These are phyloP conservation scores for Fraxinus floribunda DNA, from an alignment of 305 asterid species.

Conservation along the genomic window DNA sequence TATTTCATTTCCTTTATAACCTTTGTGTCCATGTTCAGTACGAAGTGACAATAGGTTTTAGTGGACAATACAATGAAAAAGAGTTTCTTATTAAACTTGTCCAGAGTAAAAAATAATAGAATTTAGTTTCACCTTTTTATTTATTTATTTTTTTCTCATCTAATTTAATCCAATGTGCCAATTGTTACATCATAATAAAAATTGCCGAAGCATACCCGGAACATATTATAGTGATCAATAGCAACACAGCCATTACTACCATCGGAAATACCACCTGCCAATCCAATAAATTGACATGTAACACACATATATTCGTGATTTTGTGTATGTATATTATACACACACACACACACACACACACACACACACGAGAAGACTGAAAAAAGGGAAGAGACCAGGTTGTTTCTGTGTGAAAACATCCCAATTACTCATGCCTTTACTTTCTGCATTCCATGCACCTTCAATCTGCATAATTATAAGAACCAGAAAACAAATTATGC, in stretches of 20 bases:
- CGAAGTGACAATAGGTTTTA: not conserved
- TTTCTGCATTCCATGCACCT: constrained; percentile 37
- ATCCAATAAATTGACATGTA: not conserved
- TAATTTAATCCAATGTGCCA: not conserved
- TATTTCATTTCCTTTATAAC: not conserved
- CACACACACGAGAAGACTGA: not conserved
- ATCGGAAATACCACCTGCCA: constrained; percentile 30
- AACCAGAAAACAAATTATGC: not conserved
- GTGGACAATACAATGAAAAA: not conserved
- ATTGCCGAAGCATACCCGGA: constrained; percentile 18
- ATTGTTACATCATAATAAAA: not conserved
- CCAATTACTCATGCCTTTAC: constrained; percentile 38
- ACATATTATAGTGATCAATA: constrained; percentile 33
- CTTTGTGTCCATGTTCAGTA: not conserved
- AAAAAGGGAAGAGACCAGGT: constrained; percentile 27
- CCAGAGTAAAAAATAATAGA: not conserved
- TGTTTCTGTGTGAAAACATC: constrained; percentile 31
- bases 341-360: too few relatives aligned
- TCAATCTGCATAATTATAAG: constrained; percentile 25
- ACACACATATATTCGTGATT: not conserved
- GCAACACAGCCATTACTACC: constrained; percentile 37
- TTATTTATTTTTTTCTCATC: not conserved
- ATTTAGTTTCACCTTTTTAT: too few relatives aligned
- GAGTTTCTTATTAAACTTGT: too few relatives aligned
- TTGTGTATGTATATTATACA: not conserved